Evolutionary conservation across 2,329 filamentous ascomycete species (phyloP).

Genomic region (Ophiostoma sp.): DNA sequence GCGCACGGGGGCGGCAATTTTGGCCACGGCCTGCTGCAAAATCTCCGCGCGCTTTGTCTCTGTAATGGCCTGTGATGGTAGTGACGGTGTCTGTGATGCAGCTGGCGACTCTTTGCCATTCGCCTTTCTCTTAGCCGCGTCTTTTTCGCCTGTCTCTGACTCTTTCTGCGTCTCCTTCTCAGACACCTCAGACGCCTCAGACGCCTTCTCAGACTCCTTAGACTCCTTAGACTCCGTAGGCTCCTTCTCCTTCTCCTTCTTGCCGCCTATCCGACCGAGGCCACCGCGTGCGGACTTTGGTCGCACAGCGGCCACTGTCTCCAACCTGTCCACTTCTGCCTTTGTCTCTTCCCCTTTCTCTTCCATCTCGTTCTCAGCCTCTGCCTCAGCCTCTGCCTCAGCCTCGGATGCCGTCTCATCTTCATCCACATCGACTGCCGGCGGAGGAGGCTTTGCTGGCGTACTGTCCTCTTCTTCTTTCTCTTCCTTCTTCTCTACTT

Average conservation of each 20-base stretch:
- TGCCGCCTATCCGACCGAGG: slow-evolving; percentile 41
- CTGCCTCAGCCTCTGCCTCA: slow-evolving; percentile 25
- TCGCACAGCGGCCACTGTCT: slow-evolving; percentile 19
- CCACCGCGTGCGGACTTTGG: slow-evolving; percentile 29
- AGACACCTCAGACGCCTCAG: not conserved
- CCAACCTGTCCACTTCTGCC: slow-evolving; percentile 23
- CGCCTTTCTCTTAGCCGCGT: not conserved
- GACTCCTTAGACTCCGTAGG: not conserved
- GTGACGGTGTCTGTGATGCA: slow-evolving; percentile 1
- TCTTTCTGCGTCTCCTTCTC: not conserved
- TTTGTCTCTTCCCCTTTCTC: not conserved
- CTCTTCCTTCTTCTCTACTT: not conserved
- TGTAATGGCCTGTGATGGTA: not conserved
- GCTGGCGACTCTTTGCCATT: not conserved
- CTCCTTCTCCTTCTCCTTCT: slow-evolving; percentile 6
- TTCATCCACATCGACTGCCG: slow-evolving; percentile 15
- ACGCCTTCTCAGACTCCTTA: not conserved
- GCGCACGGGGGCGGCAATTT: slow-evolving; percentile 46
- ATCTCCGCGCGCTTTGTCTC: slow-evolving; percentile 46
- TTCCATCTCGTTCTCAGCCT: not conserved
- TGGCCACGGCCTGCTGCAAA: slow-evolving; percentile 46
- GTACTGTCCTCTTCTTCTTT: not conserved
- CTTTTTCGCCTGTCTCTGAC: not conserved
- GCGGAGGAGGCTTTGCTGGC: slow-evolving; percentile 39
- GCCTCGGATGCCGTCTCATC: slow-evolving; percentile 42